Base-by-base conservation (phyloP, 2,329 filamentous ascomycete species). In the Biscogniauxia mediterranea region DNA sequence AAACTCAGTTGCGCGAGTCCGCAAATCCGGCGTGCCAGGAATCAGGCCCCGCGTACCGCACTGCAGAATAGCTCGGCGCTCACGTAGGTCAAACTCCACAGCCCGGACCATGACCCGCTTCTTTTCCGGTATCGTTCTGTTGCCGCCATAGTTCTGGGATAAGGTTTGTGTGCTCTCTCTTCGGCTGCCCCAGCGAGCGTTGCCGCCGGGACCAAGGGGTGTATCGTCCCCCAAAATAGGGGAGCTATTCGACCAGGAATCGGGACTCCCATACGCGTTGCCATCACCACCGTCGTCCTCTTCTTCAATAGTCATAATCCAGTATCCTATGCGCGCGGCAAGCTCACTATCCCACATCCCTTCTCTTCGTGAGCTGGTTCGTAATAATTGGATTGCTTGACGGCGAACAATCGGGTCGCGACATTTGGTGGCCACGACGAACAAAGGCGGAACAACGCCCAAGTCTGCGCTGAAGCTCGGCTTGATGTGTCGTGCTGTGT, bases 301-400 rank as follows among this genome's bases (percentile, higher is more conserved):
- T 66, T 87, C 84, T 66, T 87, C 84, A 17, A 86, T 77, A 8
- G 78, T 74, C 71, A 83, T 80, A 46, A 86, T 77, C 83, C 83
- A 86, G 61, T 77, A 77, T 54, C 79, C 81, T 65, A 87, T 85
- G 7, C 79, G 79, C 1, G 84, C 83, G 11, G 80, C 78, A 62
- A 87, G 77, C 64, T 85, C 81, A 67, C 83, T 87, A 68, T 91
- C 87, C 88, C 88, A 90, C 80, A 90, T 87, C 21, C 85, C 87
- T 73, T 90, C 88, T 55, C 87, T 79, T 53, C 87, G 80, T 7
- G 85, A 82, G 68, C 83, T 86, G 66, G 80, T 84, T 56, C 80
- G 79, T 59, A 90, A 74, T 46, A 90, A 73, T 70, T 84, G 79
- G 51, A 90, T 86, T 7, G 88, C 87, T 64, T 84, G 82, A 19